These are phyloP conservation scores for Colletotrichum nymphaeae DNA, from an alignment of 2,329 filamentous ascomycete genomes.

Conservation along the genomic window DNA sequence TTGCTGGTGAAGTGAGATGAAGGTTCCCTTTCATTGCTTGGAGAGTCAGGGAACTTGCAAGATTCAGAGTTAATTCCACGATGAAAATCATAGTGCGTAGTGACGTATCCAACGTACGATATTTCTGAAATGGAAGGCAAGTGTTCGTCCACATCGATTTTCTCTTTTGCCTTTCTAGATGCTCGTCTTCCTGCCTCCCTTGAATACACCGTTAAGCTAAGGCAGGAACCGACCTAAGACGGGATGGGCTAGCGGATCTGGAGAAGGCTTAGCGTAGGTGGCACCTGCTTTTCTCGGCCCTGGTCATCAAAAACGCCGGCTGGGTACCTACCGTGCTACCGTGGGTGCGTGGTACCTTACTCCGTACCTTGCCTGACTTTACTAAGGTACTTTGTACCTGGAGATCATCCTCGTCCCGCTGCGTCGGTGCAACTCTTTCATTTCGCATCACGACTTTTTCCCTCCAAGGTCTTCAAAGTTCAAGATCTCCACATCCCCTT, in stretches of 20 bases:
- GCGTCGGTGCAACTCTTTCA: slow-evolving; percentile 24
- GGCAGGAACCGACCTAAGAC: neutral
- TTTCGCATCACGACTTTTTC: slow-evolving; percentile 13
- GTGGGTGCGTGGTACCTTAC: neutral
- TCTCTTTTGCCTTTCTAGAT: neutral
- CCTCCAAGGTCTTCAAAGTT: neutral
- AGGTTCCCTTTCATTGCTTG: neutral
- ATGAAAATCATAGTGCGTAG: neutral
- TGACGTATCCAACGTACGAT: neutral
- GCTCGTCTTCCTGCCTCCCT: neutral
- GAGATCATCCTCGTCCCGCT: slow-evolving; percentile 12
- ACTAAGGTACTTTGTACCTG: neutral
- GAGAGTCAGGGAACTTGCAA: neutral
- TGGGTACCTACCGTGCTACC: neutral
- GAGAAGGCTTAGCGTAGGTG: neutral
- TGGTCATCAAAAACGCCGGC: slow-evolving; percentile 2
- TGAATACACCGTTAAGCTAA: slow-evolving; percentile 8
- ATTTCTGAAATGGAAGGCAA: neutral
- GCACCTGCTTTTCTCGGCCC: neutral
- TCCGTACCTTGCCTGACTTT: neutral
- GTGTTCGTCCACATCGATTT: neutral
- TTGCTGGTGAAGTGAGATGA: neutral
- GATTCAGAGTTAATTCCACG: neutral
- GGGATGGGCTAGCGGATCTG: neutral
- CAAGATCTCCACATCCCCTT: neutral